phyloP scores from a whole-genome alignment of 345 rosid species.

The Gossypium arboreum region DNA sequence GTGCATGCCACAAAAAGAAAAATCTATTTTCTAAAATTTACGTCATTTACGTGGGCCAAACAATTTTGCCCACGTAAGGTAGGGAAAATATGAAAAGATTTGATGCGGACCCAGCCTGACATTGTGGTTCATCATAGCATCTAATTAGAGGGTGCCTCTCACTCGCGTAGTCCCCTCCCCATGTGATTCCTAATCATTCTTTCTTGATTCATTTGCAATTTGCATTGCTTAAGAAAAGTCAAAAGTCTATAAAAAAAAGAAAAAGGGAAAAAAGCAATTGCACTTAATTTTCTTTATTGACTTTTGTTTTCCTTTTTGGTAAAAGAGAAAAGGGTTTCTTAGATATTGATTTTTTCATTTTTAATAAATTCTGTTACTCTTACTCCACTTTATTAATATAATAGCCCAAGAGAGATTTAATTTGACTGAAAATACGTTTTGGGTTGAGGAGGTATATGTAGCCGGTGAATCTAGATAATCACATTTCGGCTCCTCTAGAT shows the following conservation, averaged over 20 bases:
- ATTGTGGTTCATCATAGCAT: conserved; percentile 13
- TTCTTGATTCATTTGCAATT: not conserved
- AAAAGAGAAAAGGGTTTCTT: not conserved
- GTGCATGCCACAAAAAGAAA: too few relatives aligned
- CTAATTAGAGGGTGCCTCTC: conserved; percentile 10
- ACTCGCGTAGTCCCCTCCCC: conserved; percentile 9
- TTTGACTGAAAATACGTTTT: too few relatives aligned
- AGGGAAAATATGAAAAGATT: not conserved
- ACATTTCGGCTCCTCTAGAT: too few relatives aligned
- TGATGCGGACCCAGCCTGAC: conserved; percentile 5
- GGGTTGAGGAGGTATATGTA: too few relatives aligned
- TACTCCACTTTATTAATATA: too few relatives aligned
- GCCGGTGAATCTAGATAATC: too few relatives aligned
- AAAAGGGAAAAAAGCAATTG: not conserved
- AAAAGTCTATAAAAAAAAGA: not conserved
- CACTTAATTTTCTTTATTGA: not conserved
- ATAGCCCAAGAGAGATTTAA: too few relatives aligned
- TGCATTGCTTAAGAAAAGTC: conserved; percentile 7
- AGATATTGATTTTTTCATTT: too few relatives aligned
- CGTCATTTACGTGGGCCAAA: conserved; percentile 12
- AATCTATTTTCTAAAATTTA: not conserved
- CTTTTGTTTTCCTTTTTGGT: not conserved
- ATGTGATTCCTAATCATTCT: conserved; percentile 30
- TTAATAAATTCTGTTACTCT: too few relatives aligned
- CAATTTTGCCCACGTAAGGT: not conserved